phyloP scores from a whole-genome alignment of 2,329 filamentous ascomycete species.

The Trichoderma koningiopsis region DNA sequence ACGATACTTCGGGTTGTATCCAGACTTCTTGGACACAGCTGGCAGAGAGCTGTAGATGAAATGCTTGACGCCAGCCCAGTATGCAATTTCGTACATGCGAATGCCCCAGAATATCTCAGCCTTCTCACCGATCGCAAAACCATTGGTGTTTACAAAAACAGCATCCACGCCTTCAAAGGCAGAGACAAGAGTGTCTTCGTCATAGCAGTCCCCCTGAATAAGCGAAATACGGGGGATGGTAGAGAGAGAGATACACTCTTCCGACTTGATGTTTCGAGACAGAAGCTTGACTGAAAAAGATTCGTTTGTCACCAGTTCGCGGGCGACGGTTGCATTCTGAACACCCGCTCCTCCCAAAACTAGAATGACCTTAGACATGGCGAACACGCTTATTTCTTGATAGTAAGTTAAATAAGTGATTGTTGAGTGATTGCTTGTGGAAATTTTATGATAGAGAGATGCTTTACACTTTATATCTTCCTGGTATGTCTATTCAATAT shows the following conservation, averaged over 20 bases:
- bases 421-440: not conserved
- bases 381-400: not conserved
- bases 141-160: constrained; percentile 28
- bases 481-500: not conserved
- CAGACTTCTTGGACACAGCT: constrained; percentile 25
- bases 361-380: constrained; percentile 16
- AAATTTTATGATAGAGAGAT: not conserved
- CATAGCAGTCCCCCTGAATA: constrained; percentile 24
- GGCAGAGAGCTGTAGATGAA: constrained; percentile 25
- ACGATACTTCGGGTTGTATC: constrained; percentile 26
- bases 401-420: not conserved
- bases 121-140: constrained; percentile 28
- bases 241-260: constrained; percentile 5
- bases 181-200: constrained; percentile 20
- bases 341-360: constrained; percentile 16
- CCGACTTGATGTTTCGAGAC: not conserved
- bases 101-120: constrained; percentile 28
- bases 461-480: not conserved
- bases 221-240: constrained; percentile 17
- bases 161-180: constrained; percentile 24
- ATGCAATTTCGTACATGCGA: constrained; percentile 28
- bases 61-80: constrained; percentile 23
- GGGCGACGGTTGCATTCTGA: constrained; percentile 9
- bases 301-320: not conserved
- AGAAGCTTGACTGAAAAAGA: not conserved